These are phyloP conservation scores for Tephrocybe rancida DNA, from an alignment of 768 basidiomycete genomes.

Conservation along the genomic window DNA sequence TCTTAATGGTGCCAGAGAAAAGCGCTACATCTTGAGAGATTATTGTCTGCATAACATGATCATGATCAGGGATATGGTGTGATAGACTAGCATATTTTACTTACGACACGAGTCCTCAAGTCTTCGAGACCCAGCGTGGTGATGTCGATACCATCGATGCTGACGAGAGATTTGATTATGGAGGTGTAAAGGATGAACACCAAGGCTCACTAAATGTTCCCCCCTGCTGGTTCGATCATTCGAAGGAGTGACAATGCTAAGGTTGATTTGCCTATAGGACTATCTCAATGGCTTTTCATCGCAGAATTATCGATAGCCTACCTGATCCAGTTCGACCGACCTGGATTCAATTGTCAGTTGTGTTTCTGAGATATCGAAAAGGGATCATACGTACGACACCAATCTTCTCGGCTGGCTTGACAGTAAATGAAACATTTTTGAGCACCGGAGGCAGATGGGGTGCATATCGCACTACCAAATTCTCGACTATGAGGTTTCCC, in stretches of 20 bases:
- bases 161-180: conserved; percentile 17
- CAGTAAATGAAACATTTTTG: conserved; percentile 56
- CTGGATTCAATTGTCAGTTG: conserved; percentile 27
- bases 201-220: conserved; percentile 54
- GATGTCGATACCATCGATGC: conserved; percentile 75
- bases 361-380: background rate
- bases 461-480: conserved; percentile 64
- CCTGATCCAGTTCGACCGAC: conserved; percentile 74
- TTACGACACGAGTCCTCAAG: conserved; percentile 61
- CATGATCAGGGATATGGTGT: background rate
- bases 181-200: background rate
- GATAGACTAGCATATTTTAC: conserved; percentile 10
- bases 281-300: background rate
- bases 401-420: conserved; percentile 66
- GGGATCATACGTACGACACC: conserved; percentile 53
- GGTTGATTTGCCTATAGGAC: conserved; percentile 54
- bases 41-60: conserved; percentile 50
- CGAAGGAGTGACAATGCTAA: conserved; percentile 59
- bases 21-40: conserved; percentile 77
- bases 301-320: conserved; percentile 21
- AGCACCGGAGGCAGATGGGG: conserved; percentile 63
- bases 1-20: conserved; percentile 72
- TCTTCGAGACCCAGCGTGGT: conserved; percentile 69
- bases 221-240: conserved; percentile 61
- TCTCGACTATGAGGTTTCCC: conserved; percentile 59